phyloP scores from a whole-genome alignment of 345 rosid genomes.

The Linum tenue region DNA sequence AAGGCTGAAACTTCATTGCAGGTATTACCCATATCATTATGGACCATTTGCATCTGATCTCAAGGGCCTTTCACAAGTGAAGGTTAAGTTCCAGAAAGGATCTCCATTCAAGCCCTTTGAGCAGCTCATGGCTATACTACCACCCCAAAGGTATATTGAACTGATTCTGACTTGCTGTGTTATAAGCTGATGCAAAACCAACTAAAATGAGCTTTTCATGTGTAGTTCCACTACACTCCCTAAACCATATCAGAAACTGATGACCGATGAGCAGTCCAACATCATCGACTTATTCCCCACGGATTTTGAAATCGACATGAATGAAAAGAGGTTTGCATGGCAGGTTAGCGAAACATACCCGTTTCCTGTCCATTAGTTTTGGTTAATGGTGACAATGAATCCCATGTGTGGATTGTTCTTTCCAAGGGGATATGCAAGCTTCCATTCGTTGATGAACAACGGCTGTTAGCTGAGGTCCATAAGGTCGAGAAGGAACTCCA shows the following conservation, averaged over 20 bases:
- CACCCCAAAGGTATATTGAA: slow-evolving; percentile 15
- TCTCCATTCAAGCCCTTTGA: slow-evolving; percentile 20
- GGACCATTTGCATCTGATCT: slow-evolving; percentile 24
- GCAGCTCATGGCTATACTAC: slow-evolving; percentile 20
- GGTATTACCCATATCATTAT: slow-evolving; percentile 22
- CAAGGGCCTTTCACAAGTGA: slow-evolving; percentile 16
- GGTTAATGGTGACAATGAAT: background rate
- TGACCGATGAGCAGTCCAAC: slow-evolving; percentile 11
- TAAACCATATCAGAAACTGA: slow-evolving; percentile 9
- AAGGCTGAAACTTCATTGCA: background rate
- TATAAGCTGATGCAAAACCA: background rate
- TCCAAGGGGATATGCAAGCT: slow-evolving; percentile 23
- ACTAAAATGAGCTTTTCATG: background rate
- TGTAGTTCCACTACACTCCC: slow-evolving; percentile 25
- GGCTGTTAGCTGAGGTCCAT: slow-evolving; percentile 10
- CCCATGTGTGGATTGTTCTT: background rate
- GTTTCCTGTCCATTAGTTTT: background rate
- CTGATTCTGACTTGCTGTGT: background rate
- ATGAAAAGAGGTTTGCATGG: slow-evolving; percentile 19
- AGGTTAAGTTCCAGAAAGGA: slow-evolving; percentile 15
- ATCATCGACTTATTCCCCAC: slow-evolving; percentile 22
- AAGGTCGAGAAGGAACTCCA: slow-evolving; percentile 14
- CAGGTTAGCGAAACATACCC: slow-evolving; percentile 12
- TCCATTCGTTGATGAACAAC: slow-evolving; percentile 20
- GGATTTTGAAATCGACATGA: slow-evolving; percentile 16